Evolutionary conservation across 1,284 basidiomycete species (phyloP).

Genomic region (Tremellales sp.): DNA sequence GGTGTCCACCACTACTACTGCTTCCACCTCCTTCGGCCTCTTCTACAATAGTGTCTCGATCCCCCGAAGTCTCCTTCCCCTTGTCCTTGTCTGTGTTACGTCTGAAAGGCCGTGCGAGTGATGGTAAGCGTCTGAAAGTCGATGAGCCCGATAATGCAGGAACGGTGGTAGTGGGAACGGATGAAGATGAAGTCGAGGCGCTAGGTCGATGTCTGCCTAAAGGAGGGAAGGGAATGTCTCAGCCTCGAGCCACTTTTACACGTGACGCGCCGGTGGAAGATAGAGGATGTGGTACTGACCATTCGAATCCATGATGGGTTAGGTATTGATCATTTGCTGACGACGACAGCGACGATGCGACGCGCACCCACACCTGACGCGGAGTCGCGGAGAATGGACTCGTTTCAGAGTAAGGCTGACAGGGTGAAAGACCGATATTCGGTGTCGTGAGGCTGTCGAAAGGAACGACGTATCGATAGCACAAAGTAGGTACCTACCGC

Average conservation of each 20-base stretch:
- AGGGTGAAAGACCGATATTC: too few species aligned
- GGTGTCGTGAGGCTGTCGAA: too few species aligned
- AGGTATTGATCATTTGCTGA: too few species aligned
- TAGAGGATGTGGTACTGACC: constrained; percentile 6
- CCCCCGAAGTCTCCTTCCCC: background rate
- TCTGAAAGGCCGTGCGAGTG: constrained; percentile 29
- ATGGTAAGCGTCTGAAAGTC: constrained; percentile 33
- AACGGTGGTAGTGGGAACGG: background rate
- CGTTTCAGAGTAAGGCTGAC: too few species aligned
- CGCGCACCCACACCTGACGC: too few species aligned
- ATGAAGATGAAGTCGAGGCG: background rate
- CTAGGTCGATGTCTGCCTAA: background rate
- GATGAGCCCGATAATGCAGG: constrained; percentile 26
- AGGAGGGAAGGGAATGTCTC: background rate
- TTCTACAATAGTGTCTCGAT: constrained; percentile 16
- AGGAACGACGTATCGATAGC: too few species aligned
- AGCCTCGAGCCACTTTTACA: background rate
- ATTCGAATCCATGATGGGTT: constrained; percentile 18
- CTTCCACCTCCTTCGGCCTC: background rate
- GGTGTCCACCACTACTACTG: constrained; percentile 1
- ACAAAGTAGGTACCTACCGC: too few species aligned
- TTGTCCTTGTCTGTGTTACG: constrained; percentile 4
- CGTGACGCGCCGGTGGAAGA: background rate
- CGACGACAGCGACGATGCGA: too few species aligned
- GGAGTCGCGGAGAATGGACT: too few species aligned